A percentile compares a stretch with the other conserved stretches of the same genome.
Evolutionary conservation across 345 rosid genomes (phyloP).

Genomic region (Lagerstroemia speciosa): DNA sequence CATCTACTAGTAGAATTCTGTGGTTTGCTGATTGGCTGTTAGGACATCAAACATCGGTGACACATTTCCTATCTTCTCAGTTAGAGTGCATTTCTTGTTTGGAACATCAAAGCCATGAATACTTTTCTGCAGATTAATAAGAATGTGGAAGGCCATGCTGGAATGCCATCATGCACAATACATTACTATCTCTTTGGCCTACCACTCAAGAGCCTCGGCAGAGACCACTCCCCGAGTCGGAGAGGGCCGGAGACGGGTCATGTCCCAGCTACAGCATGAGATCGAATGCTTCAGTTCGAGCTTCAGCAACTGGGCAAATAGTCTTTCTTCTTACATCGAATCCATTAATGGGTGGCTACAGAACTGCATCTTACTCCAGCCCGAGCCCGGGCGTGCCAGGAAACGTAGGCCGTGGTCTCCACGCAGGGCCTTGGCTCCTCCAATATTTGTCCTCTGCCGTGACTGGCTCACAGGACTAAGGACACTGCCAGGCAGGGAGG

Average conservation of each 20-base stretch:
- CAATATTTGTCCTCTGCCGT: conserved; percentile 68
- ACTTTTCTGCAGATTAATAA: conserved; percentile 44
- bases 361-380: conserved; percentile 65
- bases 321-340: conserved; percentile 56
- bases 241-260: conserved; percentile 30
- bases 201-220: conserved; percentile 53
- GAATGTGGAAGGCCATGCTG: conserved; percentile 96
- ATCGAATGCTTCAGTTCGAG: conserved; percentile 74
- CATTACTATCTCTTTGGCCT: conserved; percentile 85
- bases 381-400: conserved; percentile 60
- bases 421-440: conserved; percentile 60
- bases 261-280: conserved; percentile 62
- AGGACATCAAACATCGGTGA: not conserved
- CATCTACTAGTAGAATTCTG: not conserved
- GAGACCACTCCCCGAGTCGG: conserved; percentile 22
- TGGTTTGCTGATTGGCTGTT: not conserved
- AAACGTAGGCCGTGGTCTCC: conserved; percentile 61
- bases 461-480: conserved; percentile 75
- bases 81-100: not conserved
- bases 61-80: not conserved
- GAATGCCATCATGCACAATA: conserved; percentile 90
- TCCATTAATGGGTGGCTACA: conserved; percentile 81
- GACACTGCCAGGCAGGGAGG: conserved; percentile 46
- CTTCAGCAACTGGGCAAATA: conserved; percentile 67
- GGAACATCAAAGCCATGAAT: not conserved